phyloP scores from a whole-genome alignment of 371 early-diverging fungal species.

The Rhizopus arrhizus region DNA sequence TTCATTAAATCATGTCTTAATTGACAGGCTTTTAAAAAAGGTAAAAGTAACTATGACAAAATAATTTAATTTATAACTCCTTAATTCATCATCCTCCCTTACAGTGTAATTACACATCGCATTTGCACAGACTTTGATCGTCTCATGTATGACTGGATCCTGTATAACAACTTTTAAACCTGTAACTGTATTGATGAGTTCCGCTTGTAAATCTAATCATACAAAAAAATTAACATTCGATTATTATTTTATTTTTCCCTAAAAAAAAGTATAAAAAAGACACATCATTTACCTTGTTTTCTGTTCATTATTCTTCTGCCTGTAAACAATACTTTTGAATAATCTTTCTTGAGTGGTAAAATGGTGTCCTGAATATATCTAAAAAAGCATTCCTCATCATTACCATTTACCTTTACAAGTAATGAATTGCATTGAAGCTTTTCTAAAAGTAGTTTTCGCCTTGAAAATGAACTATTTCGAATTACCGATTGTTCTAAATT shows the following conservation, averaged over 20 bases:
- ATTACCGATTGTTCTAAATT: constrained; percentile 27
- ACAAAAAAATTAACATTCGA: not conserved
- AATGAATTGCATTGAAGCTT: constrained; percentile 21
- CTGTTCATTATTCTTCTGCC: constrained; percentile 14
- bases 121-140: constrained; percentile 24
- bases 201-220: not conserved
- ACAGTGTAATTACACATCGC: constrained; percentile 13
- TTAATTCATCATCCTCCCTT: constrained; percentile 3
- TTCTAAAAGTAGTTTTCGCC: constrained; percentile 31
- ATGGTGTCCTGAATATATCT: constrained; percentile 29
- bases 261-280: not conserved
- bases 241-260: not conserved
- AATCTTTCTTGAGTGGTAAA: constrained; percentile 19
- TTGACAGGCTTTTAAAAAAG: constrained; percentile 23
- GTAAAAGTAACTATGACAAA: not conserved
- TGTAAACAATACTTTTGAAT: constrained; percentile 10
- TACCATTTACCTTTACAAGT: not conserved
- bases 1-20: constrained; percentile 25
- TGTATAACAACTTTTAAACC: not conserved
- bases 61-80: not conserved
- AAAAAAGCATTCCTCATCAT: constrained; percentile 36
- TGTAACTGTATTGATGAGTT: not conserved
- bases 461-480: constrained; percentile 28
- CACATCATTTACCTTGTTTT: constrained; percentile 23
- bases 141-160: constrained; percentile 4